Evolutionary conservation across 805 yeast species (phyloP).

Genomic region (Candida schatavii): DNA sequence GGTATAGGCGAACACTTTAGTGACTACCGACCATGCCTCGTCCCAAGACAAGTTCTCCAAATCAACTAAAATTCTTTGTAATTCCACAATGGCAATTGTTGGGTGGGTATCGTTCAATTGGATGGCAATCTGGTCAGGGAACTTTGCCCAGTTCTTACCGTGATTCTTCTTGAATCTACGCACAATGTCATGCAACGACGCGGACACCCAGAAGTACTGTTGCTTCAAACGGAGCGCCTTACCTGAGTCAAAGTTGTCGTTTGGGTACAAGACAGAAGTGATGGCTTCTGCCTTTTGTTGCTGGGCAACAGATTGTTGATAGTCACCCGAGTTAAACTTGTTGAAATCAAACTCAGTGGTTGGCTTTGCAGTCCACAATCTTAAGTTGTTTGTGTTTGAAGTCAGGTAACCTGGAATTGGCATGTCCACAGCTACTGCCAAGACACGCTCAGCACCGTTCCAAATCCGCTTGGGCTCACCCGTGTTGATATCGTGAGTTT

Average conservation of each 20-base stretch:
- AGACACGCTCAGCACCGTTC: constrained; percentile 86
- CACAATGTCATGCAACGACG: constrained; percentile 85
- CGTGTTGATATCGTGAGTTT: constrained; percentile 49
- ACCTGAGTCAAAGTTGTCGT: constrained; percentile 88
- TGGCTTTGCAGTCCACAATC: constrained; percentile 89
- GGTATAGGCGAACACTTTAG: constrained; percentile 82
- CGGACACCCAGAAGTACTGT: constrained; percentile 96
- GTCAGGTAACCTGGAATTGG: constrained; percentile 92
- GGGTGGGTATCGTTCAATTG: constrained; percentile 96
- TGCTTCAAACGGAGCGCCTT: constrained; percentile 90
- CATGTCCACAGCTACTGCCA: constrained; percentile 87
- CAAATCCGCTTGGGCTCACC: constrained; percentile 63
- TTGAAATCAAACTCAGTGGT: constrained; percentile 88
- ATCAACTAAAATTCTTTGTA: constrained; percentile 83
- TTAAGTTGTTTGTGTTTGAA: constrained; percentile 77
- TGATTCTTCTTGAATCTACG: constrained; percentile 80
- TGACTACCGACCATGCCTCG: constrained; percentile 82
- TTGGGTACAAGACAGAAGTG: constrained; percentile 90
- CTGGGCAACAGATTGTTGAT: constrained; percentile 73
- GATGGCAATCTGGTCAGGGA: constrained; percentile 83
- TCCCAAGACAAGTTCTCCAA: constrained; percentile 79
- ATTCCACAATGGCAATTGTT: constrained; percentile 84
- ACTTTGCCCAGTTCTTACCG: constrained; percentile 72
- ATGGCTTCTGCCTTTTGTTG: constrained; percentile 91
- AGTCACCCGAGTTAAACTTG: constrained; percentile 90